These are phyloP conservation scores for Pachyrhizus erosus DNA, from an alignment of 306 rosid species.

Conservation along the genomic window DNA sequence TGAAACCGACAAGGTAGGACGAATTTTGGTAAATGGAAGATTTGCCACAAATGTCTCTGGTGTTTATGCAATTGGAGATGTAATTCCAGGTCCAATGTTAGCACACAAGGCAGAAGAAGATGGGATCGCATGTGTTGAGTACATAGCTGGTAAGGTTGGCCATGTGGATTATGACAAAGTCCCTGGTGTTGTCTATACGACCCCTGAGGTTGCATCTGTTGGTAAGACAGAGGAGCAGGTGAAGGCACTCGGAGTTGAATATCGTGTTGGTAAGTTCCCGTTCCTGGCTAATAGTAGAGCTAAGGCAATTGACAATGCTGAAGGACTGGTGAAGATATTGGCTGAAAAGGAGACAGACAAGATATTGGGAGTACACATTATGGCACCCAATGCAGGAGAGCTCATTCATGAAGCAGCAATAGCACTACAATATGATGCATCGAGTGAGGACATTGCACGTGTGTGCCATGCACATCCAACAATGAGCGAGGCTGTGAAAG, in stretches of 20 bases:
- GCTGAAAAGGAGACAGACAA: slow-evolving; percentile 97
- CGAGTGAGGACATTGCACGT: slow-evolving; percentile 97
- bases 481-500: slow-evolving; percentile 98
- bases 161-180: slow-evolving; percentile 99
- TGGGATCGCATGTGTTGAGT: slow-evolving; percentile 98
- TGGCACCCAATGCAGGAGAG: slow-evolving; percentile 98
- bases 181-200: slow-evolving; percentile 96
- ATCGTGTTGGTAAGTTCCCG: slow-evolving; percentile 96
- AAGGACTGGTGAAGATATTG: slow-evolving; percentile 89
- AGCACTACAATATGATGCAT: slow-evolving; percentile 88
- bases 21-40: slow-evolving; percentile 83
- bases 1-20: slow-evolving; percentile 79
- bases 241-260: slow-evolving; percentile 68
- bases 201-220: slow-evolving; percentile 94
- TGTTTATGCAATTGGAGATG: slow-evolving; percentile 93
- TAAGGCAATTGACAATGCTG: slow-evolving; percentile 95
- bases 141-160: slow-evolving; percentile 92
- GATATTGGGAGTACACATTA: slow-evolving; percentile 96
- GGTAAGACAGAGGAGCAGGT: slow-evolving; percentile 99
- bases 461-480: slow-evolving; percentile 99
- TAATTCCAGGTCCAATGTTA: slow-evolving; percentile 98
- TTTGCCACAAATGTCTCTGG: slow-evolving; percentile 80
- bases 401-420: slow-evolving; percentile 93
- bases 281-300: slow-evolving; percentile 98
- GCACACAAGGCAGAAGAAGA: slow-evolving; percentile 99